Conservation (phyloP, 208 protist genomes). For the Crithidia sp. region DNA sequence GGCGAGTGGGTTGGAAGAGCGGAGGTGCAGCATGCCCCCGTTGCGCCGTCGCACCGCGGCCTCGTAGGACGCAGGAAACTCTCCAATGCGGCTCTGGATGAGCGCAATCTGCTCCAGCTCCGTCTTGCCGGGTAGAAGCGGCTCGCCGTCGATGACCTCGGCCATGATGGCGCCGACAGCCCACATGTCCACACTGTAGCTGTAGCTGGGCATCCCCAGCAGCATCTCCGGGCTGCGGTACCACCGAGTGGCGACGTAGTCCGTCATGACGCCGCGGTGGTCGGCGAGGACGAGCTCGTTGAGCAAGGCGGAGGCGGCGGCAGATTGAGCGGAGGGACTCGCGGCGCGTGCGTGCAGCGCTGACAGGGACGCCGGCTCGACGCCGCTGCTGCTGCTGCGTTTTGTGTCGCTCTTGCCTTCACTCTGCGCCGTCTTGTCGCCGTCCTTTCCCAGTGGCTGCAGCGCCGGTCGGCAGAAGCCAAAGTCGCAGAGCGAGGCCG, state of each 20-base stretch:
- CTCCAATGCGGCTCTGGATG: constrained; percentile 78
- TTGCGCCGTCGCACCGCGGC: constrained; percentile 50
- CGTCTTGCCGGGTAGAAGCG: constrained; percentile 87
- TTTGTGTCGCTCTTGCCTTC: neutral
- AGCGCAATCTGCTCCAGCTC: constrained; percentile 87
- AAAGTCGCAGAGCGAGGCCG: constrained; percentile 90
- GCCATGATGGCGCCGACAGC: constrained; percentile 92
- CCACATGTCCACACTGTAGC: constrained; percentile 90
- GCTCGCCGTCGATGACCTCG: constrained; percentile 78
- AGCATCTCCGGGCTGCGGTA: constrained; percentile 94
- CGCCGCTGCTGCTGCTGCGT: neutral
- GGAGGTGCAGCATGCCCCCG: constrained; percentile 40
- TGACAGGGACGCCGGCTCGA: neutral
- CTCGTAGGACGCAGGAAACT: constrained; percentile 54
- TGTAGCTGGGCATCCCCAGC: constrained; percentile 78
- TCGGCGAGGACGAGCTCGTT: constrained; percentile 53
- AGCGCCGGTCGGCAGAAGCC: constrained; percentile 78
- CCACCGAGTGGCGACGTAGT: constrained; percentile 93
- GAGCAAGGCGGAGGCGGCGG: constrained; percentile 23
- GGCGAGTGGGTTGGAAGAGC: constrained; percentile 21
- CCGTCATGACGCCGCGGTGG: constrained; percentile 67
- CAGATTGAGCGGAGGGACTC: neutral
- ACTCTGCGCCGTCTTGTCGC: constrained; percentile 1
- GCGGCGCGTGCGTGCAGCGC: neutral
- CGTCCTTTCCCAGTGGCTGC: neutral